Evolutionary conservation across 768 basidiomycete species (phyloP).

Genomic region (Rubroboletus satanas): DNA sequence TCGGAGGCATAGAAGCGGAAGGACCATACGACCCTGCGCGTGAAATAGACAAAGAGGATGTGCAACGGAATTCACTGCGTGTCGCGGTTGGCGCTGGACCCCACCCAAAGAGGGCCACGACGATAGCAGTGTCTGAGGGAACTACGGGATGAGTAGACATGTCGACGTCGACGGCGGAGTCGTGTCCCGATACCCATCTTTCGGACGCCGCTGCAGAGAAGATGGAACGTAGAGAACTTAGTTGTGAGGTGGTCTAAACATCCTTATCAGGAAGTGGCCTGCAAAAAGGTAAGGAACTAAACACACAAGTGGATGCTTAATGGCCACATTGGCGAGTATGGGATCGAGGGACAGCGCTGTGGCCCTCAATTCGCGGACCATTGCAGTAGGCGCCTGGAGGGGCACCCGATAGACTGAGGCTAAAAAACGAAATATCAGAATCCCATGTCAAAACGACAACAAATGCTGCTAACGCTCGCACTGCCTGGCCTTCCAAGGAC

Average conservation of each 20-base stretch:
- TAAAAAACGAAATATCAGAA: conserved; percentile 16
- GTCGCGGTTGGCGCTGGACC: conserved; percentile 31
- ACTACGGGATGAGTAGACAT: conserved; percentile 11
- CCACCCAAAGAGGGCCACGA: conserved; percentile 51
- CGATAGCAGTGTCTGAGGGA: conserved; percentile 37
- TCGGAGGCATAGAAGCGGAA: conserved; percentile 28
- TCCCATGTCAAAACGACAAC: not conserved
- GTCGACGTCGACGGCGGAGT: conserved; percentile 10
- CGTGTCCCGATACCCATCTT: conserved; percentile 26
- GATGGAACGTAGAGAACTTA: conserved; percentile 48
- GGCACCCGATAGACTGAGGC: conserved; percentile 75
- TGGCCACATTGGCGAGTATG: conserved; percentile 48
- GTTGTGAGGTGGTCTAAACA: conserved; percentile 53
- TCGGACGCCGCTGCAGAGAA: conserved; percentile 35
- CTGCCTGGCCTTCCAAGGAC: conserved; percentile 80
- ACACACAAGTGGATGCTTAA: conserved; percentile 74
- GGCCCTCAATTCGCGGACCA: conserved; percentile 56
- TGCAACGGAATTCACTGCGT: conserved; percentile 7
- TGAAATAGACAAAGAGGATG: conserved; percentile 19
- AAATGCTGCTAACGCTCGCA: conserved; percentile 59
- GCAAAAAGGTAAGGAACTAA: not conserved
- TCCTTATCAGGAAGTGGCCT: conserved; percentile 7
- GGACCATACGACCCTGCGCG: conserved; percentile 27
- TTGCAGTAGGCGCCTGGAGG: conserved; percentile 59
- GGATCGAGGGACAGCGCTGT: conserved; percentile 52